A percentile compares a stretch with the other conserved stretches of the same genome.
Conservation (phyloP, 192 early-diverging fungal genomes). For the Entomortierella chlamydospora region DNA sequence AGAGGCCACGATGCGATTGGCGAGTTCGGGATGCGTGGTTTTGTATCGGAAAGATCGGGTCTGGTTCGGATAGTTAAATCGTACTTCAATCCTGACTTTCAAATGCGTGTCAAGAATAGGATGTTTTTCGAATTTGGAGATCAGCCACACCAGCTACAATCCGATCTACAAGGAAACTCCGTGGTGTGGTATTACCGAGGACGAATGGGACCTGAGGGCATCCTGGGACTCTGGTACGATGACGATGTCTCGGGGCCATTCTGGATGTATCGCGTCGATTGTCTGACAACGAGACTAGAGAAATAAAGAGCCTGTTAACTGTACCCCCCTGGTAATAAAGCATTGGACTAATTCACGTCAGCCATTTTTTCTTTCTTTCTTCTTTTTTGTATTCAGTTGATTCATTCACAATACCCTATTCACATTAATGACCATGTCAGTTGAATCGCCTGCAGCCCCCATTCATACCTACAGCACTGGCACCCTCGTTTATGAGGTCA, state of each 20-base stretch:
- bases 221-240: conserved; percentile 17
- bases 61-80: conserved; percentile 13
- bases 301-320: neutral
- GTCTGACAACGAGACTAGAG: neutral
- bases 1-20: conserved; percentile 8
- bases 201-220: neutral
- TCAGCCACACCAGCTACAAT: neutral
- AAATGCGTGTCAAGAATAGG: neutral
- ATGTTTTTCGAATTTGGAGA: conserved; percentile 8
- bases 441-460: conserved; percentile 1
- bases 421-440: conserved; percentile 6
- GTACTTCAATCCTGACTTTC: conserved; percentile 8
- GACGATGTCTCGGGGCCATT: conserved; percentile 15
- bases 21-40: conserved; percentile 6
- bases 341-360: too few species aligned
- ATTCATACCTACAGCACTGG: conserved; percentile 47
- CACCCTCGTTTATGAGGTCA: conserved; percentile 60
- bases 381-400: neutral
- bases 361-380: too few species aligned
- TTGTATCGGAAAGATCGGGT: conserved; percentile 4
- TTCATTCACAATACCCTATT: neutral
- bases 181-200: conserved; percentile 18
- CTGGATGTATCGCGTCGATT: conserved; percentile 4
- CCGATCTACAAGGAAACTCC: neutral
- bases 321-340: too few species aligned